Evolutionary conservation across 306 rosid species (phyloP).

Genomic region (Cajanus cajan): DNA sequence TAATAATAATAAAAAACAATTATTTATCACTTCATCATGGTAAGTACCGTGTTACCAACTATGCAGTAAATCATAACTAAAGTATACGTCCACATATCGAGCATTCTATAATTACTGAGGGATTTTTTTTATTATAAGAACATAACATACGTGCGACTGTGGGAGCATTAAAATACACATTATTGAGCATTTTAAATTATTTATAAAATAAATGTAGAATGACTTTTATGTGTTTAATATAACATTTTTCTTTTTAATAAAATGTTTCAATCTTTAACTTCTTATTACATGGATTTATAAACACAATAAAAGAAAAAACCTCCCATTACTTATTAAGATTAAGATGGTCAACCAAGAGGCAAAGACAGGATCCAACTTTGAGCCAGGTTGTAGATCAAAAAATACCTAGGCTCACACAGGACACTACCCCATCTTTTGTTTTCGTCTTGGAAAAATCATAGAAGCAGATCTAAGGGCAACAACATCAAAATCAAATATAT

Average conservation of each 20-base stretch:
- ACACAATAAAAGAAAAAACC: not conserved
- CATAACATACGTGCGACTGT: too few relatives aligned
- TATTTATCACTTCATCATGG: too few relatives aligned
- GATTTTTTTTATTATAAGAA: too few relatives aligned
- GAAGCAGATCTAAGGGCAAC: not conserved
- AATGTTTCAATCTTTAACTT: not conserved
- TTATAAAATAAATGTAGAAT: not conserved
- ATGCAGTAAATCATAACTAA: too few relatives aligned
- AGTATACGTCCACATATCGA: too few relatives aligned
- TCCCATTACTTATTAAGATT: not conserved
- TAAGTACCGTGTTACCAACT: too few relatives aligned
- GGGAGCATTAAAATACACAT: not conserved
- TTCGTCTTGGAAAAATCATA: conserved; percentile 4
- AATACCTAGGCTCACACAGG: not conserved
- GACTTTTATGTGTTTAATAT: not conserved
- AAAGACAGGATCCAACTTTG: not conserved
- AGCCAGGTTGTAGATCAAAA: not conserved
- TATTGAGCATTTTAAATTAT: not conserved
- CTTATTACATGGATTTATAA: not conserved
- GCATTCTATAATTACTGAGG: too few relatives aligned
- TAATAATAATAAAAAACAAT: too few relatives aligned
- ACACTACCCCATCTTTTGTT: not conserved
- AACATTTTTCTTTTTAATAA: not conserved
- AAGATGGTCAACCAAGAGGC: conserved; percentile 8
- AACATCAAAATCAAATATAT: not conserved